Conservation (phyloP, 768 basidiomycete genomes). For the Rhizopogon vulgaris region DNA sequence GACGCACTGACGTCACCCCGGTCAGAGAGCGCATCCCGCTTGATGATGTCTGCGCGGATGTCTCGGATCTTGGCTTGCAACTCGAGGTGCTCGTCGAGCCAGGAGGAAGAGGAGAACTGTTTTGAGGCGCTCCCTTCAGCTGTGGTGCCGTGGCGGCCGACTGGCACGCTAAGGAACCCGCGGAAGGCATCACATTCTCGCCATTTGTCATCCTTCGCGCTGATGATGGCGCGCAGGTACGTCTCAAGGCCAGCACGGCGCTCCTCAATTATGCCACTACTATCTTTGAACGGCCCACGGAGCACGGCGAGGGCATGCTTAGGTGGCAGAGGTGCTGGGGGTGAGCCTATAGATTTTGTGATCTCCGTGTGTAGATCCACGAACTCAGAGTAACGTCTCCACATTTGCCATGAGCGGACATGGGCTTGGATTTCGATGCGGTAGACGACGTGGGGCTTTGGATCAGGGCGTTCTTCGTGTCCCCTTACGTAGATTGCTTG, state of each 20-base stretch:
- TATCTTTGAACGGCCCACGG: constrained; percentile 40
- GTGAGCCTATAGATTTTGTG: constrained; percentile 70
- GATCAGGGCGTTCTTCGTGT: constrained; percentile 60
- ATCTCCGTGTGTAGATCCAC: constrained; percentile 80
- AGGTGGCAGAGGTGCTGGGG: constrained; percentile 75
- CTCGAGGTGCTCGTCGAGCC: constrained; percentile 86
- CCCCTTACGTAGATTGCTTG: constrained; percentile 68
- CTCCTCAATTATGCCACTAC: constrained; percentile 68
- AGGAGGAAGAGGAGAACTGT: constrained; percentile 70
- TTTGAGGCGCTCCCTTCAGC: constrained; percentile 22
- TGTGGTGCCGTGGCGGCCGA: constrained; percentile 42
- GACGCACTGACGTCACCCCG: constrained; percentile 68
- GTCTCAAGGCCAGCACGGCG: constrained; percentile 69
- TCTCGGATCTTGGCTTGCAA: constrained; percentile 72
- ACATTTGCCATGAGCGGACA: constrained; percentile 90
- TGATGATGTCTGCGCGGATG: constrained; percentile 80
- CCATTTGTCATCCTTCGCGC: constrained; percentile 79
- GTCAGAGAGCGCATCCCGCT: constrained; percentile 78
- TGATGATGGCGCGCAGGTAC: constrained; percentile 83
- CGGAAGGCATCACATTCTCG: constrained; percentile 72
- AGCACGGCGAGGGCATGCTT: constrained; percentile 76
- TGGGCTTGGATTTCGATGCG: constrained; percentile 81
- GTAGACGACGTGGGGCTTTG: constrained; percentile 80
- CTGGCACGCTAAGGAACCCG: constrained; percentile 82
- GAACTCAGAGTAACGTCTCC: constrained; percentile 94